Evolutionary conservation across 1,139 yeast species (phyloP).

Genomic region (Hanseniaspora gamundiae): DNA sequence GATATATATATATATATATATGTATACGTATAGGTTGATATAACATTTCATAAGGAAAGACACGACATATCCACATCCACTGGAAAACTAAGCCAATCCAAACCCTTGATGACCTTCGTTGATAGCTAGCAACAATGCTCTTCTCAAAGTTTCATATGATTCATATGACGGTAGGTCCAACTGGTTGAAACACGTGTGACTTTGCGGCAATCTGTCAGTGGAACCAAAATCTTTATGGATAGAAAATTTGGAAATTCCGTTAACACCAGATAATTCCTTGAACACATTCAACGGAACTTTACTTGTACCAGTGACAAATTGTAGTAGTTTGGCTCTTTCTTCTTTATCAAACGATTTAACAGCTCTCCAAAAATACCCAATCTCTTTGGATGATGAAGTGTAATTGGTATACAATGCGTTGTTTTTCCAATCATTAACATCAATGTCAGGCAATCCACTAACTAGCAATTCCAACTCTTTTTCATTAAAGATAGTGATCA

Average conservation of each 20-base stretch:
- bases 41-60: too few species aligned
- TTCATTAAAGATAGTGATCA: constrained; percentile 83
- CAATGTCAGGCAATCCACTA: constrained; percentile 93
- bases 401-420: constrained; percentile 78
- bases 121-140: constrained; percentile 70
- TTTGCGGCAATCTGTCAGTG: constrained; percentile 79
- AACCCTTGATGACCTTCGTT: constrained; percentile 96
- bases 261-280: constrained; percentile 78
- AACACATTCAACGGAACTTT: constrained; percentile 95
- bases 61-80: too few species aligned
- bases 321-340: constrained; percentile 85
- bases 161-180: constrained; percentile 90
- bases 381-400: constrained; percentile 72
- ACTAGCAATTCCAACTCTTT: constrained; percentile 88
- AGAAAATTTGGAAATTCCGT: constrained; percentile 76
- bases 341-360: constrained; percentile 89
- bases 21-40: too few species aligned
- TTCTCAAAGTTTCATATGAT: constrained; percentile 72
- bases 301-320: constrained; percentile 95
- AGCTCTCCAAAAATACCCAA: constrained; percentile 98
- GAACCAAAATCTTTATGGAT: constrained; percentile 86
- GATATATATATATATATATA: too few species aligned
- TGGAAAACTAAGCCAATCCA: constrained; percentile 34
- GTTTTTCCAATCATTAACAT: constrained; percentile 89
- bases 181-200: constrained; percentile 95